Base-by-base conservation (phyloP, 2,329 filamentous ascomycete genomes). In the Chalaropsis ovoidea region DNA sequence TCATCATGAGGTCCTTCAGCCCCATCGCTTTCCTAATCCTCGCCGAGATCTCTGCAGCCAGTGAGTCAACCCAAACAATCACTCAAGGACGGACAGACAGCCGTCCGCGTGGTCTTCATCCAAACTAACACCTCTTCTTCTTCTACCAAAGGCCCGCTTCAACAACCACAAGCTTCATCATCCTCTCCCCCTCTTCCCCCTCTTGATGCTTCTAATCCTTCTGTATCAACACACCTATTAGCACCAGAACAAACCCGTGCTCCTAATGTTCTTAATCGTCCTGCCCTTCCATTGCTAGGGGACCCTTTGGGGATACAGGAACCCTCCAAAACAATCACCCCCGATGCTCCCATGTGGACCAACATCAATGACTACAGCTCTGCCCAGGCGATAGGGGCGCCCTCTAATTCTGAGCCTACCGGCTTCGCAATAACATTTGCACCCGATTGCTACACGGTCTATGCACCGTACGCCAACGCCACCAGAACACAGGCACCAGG, bases 361-460 rank as follows among this genome's bases (percentile, higher is more conserved):
- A 58, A 66, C 13, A 60, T 49, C 17, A 56, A 58, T 22, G 42
- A 63, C 49, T 63, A 63, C 61, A 22, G 22, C 31, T 64, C 27
- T n/a, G 27, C 11, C 42, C 61, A 31, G 41, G 13, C 27, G 35
- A 27, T 15, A n/a, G 4, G 52, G 31, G 27, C 2, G 13, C 45
- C 49, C 24, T n/a, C n/a, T 3, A 13, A 62, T n/a, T 64, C 6
- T 22, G 8, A 52, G 15, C 47, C 47, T 5, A 52, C 47, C 24
- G 47, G 47, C 22, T 13, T 24, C 6, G 47, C 24, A 65, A 35
- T 15, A 19, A 41, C 13, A 27, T 65, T 47, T 13, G 54, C 54
- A 10, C 54, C 54, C 17, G 63, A 45, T 52, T 67, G 65, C 43
- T 64, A 56, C 22, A 67, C 65, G 1, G 63, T 67, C 54, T 67